Conservation (phyloP, 495 filamentous ascomycete genomes). For the Lasiosphaeriaceae sp. region DNA sequence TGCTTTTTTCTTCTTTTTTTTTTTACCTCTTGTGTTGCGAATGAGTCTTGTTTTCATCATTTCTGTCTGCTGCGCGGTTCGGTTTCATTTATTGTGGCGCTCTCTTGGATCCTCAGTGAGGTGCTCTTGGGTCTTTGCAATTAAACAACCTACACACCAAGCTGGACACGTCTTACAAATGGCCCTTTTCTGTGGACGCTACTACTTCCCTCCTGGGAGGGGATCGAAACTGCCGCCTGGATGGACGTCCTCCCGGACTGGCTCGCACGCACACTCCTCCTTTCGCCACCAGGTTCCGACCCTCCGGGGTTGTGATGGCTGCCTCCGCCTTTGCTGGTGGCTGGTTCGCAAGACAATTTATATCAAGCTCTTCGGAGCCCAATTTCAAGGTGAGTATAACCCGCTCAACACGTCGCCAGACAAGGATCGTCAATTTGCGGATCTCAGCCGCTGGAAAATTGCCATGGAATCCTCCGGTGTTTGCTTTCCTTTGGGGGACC, state of each 20-base stretch:
- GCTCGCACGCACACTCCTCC: conserved; percentile 1
- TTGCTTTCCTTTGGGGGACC: conserved; percentile 1
- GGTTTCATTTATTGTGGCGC: neutral
- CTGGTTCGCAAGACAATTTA: conserved; percentile 7
- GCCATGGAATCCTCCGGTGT: neutral
- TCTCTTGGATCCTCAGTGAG: conserved; percentile 22
- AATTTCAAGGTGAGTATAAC: conserved; percentile 14
- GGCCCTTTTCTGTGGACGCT: neutral
- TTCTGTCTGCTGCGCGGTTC: neutral
- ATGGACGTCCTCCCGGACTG: conserved; percentile 11
- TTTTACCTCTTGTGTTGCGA: conserved; percentile 30
- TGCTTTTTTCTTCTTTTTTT: no score
- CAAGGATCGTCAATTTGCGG: conserved; percentile 1
- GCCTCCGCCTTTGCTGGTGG: neutral
- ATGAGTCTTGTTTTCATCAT: conserved; percentile 24
- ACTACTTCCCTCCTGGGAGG: no score
- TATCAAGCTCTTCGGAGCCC: conserved; percentile 11
- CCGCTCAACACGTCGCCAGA: conserved; percentile 10
- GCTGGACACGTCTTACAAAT: neutral
- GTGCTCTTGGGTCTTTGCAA: conserved; percentile 5
- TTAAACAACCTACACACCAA: conserved; percentile 4
- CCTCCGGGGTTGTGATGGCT: conserved; percentile 1
- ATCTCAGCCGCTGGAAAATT: conserved; percentile 3
- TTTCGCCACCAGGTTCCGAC: neutral
- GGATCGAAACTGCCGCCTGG: neutral